Conservation (phyloP, 176 grass and related monocot genomes). For the Thinopyrum elongatum region DNA sequence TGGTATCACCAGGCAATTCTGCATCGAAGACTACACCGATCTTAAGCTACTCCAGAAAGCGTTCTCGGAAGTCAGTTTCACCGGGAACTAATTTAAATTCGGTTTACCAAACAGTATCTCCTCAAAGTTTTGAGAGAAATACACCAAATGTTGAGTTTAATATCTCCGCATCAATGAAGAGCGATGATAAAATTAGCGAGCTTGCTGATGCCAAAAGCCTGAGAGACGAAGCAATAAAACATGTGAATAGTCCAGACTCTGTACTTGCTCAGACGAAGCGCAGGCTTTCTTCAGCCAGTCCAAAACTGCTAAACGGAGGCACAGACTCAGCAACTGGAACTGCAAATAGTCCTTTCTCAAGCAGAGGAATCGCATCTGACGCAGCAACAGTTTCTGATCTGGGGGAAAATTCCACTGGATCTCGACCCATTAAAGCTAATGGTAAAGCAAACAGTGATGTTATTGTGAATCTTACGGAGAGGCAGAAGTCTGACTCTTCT, state of each 20-base stretch:
- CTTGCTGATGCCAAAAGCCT: slow-evolving; percentile 23
- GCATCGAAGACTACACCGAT: slow-evolving; percentile 13
- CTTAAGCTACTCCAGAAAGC: slow-evolving; percentile 48
- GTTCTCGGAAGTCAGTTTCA: slow-evolving; percentile 40
- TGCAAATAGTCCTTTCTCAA: slow-evolving; percentile 25
- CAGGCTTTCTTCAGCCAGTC: slow-evolving; percentile 28
- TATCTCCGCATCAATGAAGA: slow-evolving; percentile 18
- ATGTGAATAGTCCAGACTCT: slow-evolving; percentile 11
- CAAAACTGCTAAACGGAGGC: slow-evolving; percentile 21
- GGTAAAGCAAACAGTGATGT: background rate
- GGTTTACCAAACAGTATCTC: slow-evolving; percentile 11
- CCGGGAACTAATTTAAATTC: slow-evolving; percentile 43
- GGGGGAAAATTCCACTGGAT: slow-evolving; percentile 10
- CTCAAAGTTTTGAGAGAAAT: slow-evolving; percentile 21
- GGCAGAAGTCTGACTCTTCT: slow-evolving; percentile 23
- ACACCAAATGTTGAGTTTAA: slow-evolving; percentile 9
- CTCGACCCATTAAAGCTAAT: slow-evolving; percentile 14
- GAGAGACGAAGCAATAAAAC: slow-evolving; percentile 22
- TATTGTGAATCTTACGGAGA: slow-evolving; percentile 9
- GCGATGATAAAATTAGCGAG: slow-evolving; percentile 6
- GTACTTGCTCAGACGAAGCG: slow-evolving; percentile 45
- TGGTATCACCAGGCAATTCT: slow-evolving; percentile 15
- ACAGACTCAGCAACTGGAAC: slow-evolving; percentile 15
- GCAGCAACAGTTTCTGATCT: slow-evolving; percentile 13
- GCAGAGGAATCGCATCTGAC: slow-evolving; percentile 37